phyloP scores from a whole-genome alignment of 2,329 filamentous ascomycete species.

The Venturia oleaginea region DNA sequence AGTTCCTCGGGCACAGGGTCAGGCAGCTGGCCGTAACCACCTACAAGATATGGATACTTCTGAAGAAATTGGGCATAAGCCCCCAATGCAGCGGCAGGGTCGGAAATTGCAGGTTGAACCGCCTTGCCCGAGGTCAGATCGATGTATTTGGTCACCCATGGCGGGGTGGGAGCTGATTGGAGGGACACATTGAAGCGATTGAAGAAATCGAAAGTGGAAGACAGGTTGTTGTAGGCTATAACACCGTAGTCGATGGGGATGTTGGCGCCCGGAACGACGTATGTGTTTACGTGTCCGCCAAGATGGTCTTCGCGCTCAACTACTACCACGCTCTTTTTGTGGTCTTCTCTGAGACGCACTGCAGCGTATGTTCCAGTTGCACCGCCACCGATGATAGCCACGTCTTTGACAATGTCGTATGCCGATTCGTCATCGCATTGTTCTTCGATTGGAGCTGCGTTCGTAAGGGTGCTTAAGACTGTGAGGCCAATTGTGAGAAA shows the following conservation, averaged over 20 bases:
- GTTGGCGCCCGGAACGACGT: background rate
- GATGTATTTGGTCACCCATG: background rate
- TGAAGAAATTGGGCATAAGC: background rate
- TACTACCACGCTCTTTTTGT: conserved; percentile 15
- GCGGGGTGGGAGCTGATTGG: background rate
- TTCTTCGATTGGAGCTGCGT: background rate
- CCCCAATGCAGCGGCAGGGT: background rate
- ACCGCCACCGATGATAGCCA: conserved; percentile 17
- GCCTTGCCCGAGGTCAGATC: background rate
- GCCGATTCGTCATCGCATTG: background rate
- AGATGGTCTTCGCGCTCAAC: conserved; percentile 13
- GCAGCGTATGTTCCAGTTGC: conserved; percentile 17
- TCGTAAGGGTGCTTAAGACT: background rate
- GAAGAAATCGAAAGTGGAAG: background rate
- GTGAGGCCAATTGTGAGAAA: background rate
- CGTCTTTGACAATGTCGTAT: conserved; percentile 10
- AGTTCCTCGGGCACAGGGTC: background rate
- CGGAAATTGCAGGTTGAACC: background rate
- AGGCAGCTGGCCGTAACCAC: background rate
- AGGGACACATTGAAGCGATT: background rate
- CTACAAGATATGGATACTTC: conserved; percentile 1
- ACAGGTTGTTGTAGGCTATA: background rate
- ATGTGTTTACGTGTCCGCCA: conserved; percentile 10
- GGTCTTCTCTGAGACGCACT: conserved; percentile 16
- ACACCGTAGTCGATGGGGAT: conserved; percentile 1